A percentile compares a stretch with the other conserved stretches of the same genome.
phyloP scores from a whole-genome alignment of 306 rosid genomes.

The Lathyrus tuberosus region DNA sequence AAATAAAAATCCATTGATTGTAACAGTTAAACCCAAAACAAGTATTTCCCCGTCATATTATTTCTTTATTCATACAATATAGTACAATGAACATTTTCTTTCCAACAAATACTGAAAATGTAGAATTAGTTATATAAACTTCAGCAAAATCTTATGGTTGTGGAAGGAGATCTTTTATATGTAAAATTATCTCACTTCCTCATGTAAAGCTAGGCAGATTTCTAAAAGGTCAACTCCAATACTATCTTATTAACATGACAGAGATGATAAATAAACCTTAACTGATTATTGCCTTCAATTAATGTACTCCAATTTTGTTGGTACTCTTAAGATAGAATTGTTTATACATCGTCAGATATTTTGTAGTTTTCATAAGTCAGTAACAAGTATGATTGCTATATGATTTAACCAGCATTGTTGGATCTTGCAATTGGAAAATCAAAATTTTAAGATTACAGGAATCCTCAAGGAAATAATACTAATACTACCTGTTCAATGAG shows the following conservation, averaged over 20 bases:
- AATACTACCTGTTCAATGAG: slow-evolving; percentile 82
- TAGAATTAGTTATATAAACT: slow-evolving; percentile 12
- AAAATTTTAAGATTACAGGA: slow-evolving; percentile 35
- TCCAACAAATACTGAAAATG: slow-evolving; percentile 23
- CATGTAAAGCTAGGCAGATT: slow-evolving; percentile 14
- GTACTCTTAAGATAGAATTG: slow-evolving; percentile 16
- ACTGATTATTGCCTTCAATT: slow-evolving; percentile 28
- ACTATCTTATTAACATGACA: slow-evolving; percentile 11
- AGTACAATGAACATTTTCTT: slow-evolving; percentile 32
- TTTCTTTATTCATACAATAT: slow-evolving; percentile 8
- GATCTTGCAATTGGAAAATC: slow-evolving; percentile 23
- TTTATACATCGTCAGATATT: slow-evolving; percentile 33
- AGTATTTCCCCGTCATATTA: background rate
- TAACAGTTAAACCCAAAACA: slow-evolving; percentile 17
- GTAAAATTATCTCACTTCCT: slow-evolving; percentile 28
- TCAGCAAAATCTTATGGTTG: background rate
- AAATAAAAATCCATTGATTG: slow-evolving; percentile 9
- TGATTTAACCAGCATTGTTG: slow-evolving; percentile 14
- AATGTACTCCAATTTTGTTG: slow-evolving; percentile 5
- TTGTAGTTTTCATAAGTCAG: slow-evolving; percentile 20
- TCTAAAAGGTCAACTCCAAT: slow-evolving; percentile 25
- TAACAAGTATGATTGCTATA: slow-evolving; percentile 12
- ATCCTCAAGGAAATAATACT: slow-evolving; percentile 45
- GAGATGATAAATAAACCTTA: slow-evolving; percentile 17
- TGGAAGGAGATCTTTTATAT: slow-evolving; percentile 23